Base-by-base conservation (phyloP, 2,329 filamentous ascomycete genomes). In the Nannizziopsis arthrosporioides region DNA sequence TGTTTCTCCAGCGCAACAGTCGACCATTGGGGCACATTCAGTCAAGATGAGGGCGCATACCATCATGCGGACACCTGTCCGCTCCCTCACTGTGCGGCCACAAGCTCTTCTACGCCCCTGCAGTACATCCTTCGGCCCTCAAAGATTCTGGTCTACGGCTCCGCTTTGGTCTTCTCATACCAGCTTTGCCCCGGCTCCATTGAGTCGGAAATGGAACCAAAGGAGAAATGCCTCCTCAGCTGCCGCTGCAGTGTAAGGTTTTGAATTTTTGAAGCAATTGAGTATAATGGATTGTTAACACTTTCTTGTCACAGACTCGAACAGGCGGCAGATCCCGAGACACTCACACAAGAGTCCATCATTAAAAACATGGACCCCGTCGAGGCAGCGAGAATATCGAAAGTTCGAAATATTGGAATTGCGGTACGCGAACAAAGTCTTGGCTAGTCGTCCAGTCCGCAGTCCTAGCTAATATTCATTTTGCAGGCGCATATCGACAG, bases 381-480 rank as follows among this genome's bases (percentile, higher is more conserved):
- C 52, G 92, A 98, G 69, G 81, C 79, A 50, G 75, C 80, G 53
- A 80, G 90, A 53, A 69, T 98, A 54, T 79, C 83, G 45, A 80
- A 77, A 69, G 85, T 96, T 51, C 81, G 92, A 55, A 98, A 98
- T 67, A 98, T 98, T 67, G 92, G 92, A 70, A 98, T 98, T 72
- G 92, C 92, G 61, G 84, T 88, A 79, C 50, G 77, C 43, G 19
- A 31, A 18, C n/a, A n/a, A 18, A 51, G 46, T 56, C 47, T 2
- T 11, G 10, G n/a, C 5, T 10, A 31, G 17, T 6, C 6, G 11
- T 17, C 15, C 7, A 47, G 30, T n/a, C 17, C 14, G 18, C 8
- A 8, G 18, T 38, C n/a, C 9, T 18, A 50, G 53, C 50, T 54
- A 35, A 54, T 45, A 53, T 31, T 22, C 9, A 4, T 19, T 27